Evolutionary conservation across 768 basidiomycete genomes (phyloP), one percentile per base, ranked within the genome.

Genomic region (Kwoniella newhampshirensis): DNA sequence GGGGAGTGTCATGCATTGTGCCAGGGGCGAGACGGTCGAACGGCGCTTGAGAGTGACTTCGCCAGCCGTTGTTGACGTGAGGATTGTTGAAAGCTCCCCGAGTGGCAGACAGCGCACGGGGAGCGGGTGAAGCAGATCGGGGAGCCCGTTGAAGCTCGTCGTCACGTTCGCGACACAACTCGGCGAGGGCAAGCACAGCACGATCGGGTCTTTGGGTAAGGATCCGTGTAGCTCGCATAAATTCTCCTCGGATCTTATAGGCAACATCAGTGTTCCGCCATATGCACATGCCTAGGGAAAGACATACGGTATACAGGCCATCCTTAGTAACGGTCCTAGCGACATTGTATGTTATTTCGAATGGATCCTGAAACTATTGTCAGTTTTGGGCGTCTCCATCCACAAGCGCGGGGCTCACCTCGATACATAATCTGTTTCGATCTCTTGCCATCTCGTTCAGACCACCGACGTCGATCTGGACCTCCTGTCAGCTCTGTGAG

Each of bases 281-380:
- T 4, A 13, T 28, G 1, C 11, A n/a, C n/a, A n/a, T n/a, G 17
- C 3, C 23, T 45, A 35, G 17, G 20, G 32, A 7, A 9, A 32
- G 17, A 54, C 84, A 67, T 70, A 93, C 93, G 39, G 89, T 91
- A 70, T 96, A 97, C 53, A 99, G 80, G 2, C 94, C 94, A 74
- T 99, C 94, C 69, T 87, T 88, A 17, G 94, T 97, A 18, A 98
- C 94, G 64, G 93, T 98, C 65, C 94, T 83, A 8, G 91, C 88
- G 44, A 99, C 94, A 66, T 99, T 99, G 78, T 88, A 99, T 68
- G 91, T 86, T n/a, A 82, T 82, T 74, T 97, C 94, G 71, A 99
- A 99, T 2, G 94, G 94, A 78, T 99, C 94, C 91, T 96, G 51
- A 17, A 18, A 4, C 5, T 40, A 26, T 23, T 15, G 25, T 5